Evolutionary conservation across 2,329 filamentous ascomycete genomes (phyloP), one percentile per base, ranked within the genome.

Genomic region (Pseudogymnoascus sp.): DNA sequence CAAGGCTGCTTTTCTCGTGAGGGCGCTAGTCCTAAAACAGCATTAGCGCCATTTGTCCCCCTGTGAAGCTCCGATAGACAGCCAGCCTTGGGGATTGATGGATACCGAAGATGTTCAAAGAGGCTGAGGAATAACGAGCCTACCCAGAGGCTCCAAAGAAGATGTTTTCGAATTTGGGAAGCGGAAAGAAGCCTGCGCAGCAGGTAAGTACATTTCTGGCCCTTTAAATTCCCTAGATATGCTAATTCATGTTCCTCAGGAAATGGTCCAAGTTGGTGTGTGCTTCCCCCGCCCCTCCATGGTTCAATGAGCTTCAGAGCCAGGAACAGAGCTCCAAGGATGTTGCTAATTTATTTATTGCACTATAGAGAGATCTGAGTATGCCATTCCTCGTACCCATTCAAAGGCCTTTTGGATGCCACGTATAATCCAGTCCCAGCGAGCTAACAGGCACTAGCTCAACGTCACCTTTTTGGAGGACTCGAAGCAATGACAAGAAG

Each of bases 231-330:
- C 31, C 27, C 27, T 60, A 58, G 59, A 58, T 60, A 58, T 63
- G 63, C 67, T 62, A 63, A 62, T 52, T 62, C 60, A 33, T 40
- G 35, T 69, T 75, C 70, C 78, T 73, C 80, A 97, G 91, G 94
- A 99, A 83, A 99, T 99, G 94, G 90, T 97, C 70, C 93, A 99
- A 88, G 92, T 99, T 81, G 93, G 94, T 97, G 87, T 82, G 87
- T 88, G 67, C 62, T 73, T 67, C 69, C 69, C 67, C 68, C 66
- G 67, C 67, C 65, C 66, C 61, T 52, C 59, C 58, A 37, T 40
- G 35, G 36, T 15, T 60, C 29, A 25, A 60, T 18, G 59, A 25
- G 59, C 15, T 33, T 55, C 48, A 6, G 27, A 9, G 5, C 48
- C 7, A n/a, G 48, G 18, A 18, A 33, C 48, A 55, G 9, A 55